Evolutionary conservation across 2,329 filamentous ascomycete genomes (phyloP).

Genomic region (Cadophora luteo-olivacea): DNA sequence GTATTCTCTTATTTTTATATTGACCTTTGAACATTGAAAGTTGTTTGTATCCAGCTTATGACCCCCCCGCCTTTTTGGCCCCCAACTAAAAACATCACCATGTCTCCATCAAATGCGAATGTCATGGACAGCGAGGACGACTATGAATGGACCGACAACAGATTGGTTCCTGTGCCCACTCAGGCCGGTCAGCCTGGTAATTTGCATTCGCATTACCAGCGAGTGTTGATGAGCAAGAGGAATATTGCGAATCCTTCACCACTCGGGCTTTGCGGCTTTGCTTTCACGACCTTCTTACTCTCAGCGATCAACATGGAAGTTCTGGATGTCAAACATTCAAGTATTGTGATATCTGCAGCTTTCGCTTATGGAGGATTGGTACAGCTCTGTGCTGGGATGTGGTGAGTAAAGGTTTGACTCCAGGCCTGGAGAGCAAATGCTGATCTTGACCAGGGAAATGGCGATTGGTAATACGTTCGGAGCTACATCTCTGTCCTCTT

Average conservation of each 20-base stretch:
- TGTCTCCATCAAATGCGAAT: conserved; percentile 4
- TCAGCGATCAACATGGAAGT: conserved; percentile 75
- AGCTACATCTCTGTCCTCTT: conserved; percentile 81
- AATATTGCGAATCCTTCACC: conserved; percentile 50
- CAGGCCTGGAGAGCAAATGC: background rate
- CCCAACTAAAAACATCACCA: background rate
- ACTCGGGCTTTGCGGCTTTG: conserved; percentile 27
- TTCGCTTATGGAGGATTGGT: conserved; percentile 80
- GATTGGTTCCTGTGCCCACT: conserved; percentile 13
- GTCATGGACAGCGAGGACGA: conserved; percentile 11
- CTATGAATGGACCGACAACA: conserved; percentile 15
- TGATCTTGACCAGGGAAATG: conserved; percentile 70
- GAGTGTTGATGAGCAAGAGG: conserved; percentile 25
- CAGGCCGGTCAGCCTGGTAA: conserved; percentile 28
- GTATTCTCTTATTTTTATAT: background rate
- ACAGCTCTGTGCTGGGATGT: conserved; percentile 85
- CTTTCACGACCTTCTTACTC: conserved; percentile 58
- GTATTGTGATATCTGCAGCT: conserved; percentile 72
- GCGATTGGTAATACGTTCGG: conserved; percentile 87
- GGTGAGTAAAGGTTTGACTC: conserved; percentile 58
- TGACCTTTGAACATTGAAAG: background rate
- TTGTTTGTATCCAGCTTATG: background rate
- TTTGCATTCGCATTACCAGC: conserved; percentile 25
- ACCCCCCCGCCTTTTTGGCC: background rate
- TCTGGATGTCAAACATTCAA: conserved; percentile 64